Evolutionary conservation across 1,139 yeast genomes (phyloP).

Genomic region (Taphrina sp.): DNA sequence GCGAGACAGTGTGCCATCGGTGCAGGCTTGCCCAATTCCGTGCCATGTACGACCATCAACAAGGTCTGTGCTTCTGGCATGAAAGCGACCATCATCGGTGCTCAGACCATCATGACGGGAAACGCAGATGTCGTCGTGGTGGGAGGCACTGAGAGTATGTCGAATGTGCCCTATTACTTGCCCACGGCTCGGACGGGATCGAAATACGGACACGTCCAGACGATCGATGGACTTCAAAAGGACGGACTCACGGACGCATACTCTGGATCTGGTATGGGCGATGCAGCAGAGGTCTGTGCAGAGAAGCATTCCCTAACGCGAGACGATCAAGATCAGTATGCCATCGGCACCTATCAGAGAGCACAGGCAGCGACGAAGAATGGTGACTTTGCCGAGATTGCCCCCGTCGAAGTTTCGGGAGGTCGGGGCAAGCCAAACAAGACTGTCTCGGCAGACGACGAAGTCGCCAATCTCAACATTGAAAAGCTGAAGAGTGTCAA

Average conservation of each 20-base stretch:
- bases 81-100: slow-evolving; percentile 85
- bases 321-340: slow-evolving; percentile 76
- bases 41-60: slow-evolving; percentile 86
- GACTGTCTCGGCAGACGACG: slow-evolving; percentile 68
- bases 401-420: slow-evolving; percentile 86
- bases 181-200: slow-evolving; percentile 84
- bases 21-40: slow-evolving; percentile 75
- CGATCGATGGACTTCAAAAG: slow-evolving; percentile 84
- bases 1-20: slow-evolving; percentile 95
- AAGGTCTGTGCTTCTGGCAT: slow-evolving; percentile 97
- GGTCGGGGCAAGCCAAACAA: slow-evolving; percentile 89
- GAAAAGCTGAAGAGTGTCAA: slow-evolving; percentile 74
- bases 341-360: slow-evolving; percentile 78
- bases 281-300: slow-evolving; percentile 95
- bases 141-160: slow-evolving; percentile 98
- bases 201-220: slow-evolving; percentile 74
- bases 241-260: slow-evolving; percentile 93
- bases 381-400: slow-evolving; percentile 82
- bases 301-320: slow-evolving; percentile 64
- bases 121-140: slow-evolving; percentile 88
- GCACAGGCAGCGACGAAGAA: slow-evolving; percentile 75
- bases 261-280: slow-evolving; percentile 86
- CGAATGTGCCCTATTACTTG: slow-evolving; percentile 89
- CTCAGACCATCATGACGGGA: slow-evolving; percentile 86
- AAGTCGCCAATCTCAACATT: slow-evolving; percentile 69